Percentiles rank a stretch among this genome's conserved stretches.
Conservation (phyloP, 108 stramenopile species). For the Cylindrotheca fusiformis region DNA sequence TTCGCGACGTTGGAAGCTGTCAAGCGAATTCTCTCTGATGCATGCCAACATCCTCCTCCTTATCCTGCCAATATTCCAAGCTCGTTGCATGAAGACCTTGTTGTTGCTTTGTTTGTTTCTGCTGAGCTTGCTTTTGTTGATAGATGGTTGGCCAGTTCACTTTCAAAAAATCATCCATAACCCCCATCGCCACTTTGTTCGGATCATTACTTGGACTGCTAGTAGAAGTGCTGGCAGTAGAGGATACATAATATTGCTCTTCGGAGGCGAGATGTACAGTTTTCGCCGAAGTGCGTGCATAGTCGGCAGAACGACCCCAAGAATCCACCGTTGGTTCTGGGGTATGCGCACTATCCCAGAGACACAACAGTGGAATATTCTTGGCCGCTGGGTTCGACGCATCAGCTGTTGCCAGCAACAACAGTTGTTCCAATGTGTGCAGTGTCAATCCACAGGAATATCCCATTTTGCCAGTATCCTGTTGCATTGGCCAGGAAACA, state of each 20-base stretch:
- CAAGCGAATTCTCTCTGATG: too few relatives aligned
- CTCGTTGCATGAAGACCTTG: too few relatives aligned
- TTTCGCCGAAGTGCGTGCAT: conserved; percentile 2
- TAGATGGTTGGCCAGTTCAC: conserved; percentile 15
- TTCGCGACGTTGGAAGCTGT: too few relatives aligned
- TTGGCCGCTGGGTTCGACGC: not conserved
- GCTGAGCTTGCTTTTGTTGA: too few relatives aligned
- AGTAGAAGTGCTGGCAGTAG: too few relatives aligned
- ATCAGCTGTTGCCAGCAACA: not conserved
- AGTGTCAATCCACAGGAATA: conserved; percentile 26
- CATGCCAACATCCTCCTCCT: too few relatives aligned
- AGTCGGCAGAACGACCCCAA: conserved; percentile 22
- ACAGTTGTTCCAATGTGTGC: conserved; percentile 15
- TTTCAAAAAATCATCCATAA: conserved; percentile 23
- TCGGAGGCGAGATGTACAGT: conserved; percentile 11
- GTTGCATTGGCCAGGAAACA: conserved; percentile 29
- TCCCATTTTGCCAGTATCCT: conserved; percentile 16
- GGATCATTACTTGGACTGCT: too few relatives aligned
- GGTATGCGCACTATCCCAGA: conserved; percentile 15
- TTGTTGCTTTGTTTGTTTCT: too few relatives aligned
- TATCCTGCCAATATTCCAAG: too few relatives aligned
- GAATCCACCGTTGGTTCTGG: not conserved
- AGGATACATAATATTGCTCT: conserved; percentile 16
- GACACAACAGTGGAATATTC: conserved; percentile 16
- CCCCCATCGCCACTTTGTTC: not conserved